A percentile compares a stretch with the other conserved stretches of the same genome.
Evolutionary conservation across 2,329 filamentous ascomycete genomes (phyloP).

Genomic region (Dactylellina cionopaga): DNA sequence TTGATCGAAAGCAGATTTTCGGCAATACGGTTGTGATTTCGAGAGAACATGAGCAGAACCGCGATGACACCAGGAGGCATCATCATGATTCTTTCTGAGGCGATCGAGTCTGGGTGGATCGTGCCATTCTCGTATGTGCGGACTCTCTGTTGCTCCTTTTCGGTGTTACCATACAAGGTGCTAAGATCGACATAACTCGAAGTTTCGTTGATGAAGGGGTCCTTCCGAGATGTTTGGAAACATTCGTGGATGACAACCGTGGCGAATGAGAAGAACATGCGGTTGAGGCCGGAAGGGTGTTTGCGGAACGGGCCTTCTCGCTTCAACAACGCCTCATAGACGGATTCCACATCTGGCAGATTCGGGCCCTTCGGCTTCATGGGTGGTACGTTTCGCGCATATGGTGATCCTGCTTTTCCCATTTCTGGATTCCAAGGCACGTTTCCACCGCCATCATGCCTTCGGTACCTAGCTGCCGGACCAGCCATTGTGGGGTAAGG

Average conservation of each 20-base stretch:
- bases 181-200: conserved; percentile 80
- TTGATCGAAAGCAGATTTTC: conserved; percentile 73
- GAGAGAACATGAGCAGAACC: conserved; percentile 74
- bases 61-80: conserved; percentile 75
- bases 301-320: conserved; percentile 67
- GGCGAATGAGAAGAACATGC: conserved; percentile 72
- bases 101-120: conserved; percentile 76
- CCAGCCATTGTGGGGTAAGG: conserved; percentile 64
- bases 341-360: conserved; percentile 64
- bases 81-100: conserved; percentile 71
- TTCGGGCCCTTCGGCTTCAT: conserved; percentile 65
- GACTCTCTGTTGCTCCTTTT: conserved; percentile 71
- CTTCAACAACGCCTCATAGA: conserved; percentile 65
- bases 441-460: conserved; percentile 64
- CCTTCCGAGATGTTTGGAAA: conserved; percentile 72
- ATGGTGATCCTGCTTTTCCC: conserved; percentile 72
- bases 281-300: conserved; percentile 70
- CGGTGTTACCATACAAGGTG: conserved; percentile 76
- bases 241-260: conserved; percentile 64
- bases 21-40: conserved; percentile 76
- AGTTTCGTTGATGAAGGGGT: conserved; percentile 72
- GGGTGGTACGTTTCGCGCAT: conserved; percentile 72
- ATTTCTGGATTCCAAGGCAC: conserved; percentile 72
- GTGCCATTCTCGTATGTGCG: conserved; percentile 72
- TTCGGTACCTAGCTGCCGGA: conserved; percentile 62